Evolutionary conservation across 768 basidiomycete genomes (phyloP), one percentile per base, ranked within the genome.

Genomic region (Rubroboletus pulcherrimus): DNA sequence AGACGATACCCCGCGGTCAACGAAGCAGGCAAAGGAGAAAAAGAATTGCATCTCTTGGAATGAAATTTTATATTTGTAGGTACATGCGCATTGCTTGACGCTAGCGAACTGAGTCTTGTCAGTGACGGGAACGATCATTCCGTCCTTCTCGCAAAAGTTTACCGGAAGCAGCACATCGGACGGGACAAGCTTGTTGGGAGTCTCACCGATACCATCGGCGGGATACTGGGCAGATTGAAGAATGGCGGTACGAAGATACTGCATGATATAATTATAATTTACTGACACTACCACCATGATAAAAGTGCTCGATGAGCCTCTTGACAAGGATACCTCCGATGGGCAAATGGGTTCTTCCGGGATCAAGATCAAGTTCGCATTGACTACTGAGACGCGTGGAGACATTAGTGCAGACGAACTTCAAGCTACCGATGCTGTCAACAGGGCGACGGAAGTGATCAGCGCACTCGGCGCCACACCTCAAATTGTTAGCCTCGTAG

Each of bases 31-130:
- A 29, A 65, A 46, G 14, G 62, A 65, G 48, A 62, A 38, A 41
- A 35, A 49, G 26, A 50, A 50, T 41, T 3, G 35, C 9, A 40
- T 44, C 0, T 52, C 40, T 33, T 63, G 62, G 62, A 41, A 58
- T 30, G 59, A 63, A 9, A 50, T 7, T 5, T 43, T 63, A 1
- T 65, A 54, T 46, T 63, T 63, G 62, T 63, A 17, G 12, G 62
- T 64, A 8, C 10, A 43, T 19, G 5, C 24, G 29, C 7, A 30
- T 48, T 30, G 2, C 29, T 29, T 47, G 46, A 30, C 8, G 15
- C 30, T 4, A 24, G 12, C 7, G 4, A 31, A 31, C 45, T 62
- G 51, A 55, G 44, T 41, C 4, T 35, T 35, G 3, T n/a, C 37
- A 63, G 63, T 17, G 63, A 65, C 2, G 63, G 55, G 15, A 34